Evolutionary conservation across 139 green algal species (phyloP), one percentile per base, ranked within the genome.

Genomic region (Helicosporidium sp.): DNA sequence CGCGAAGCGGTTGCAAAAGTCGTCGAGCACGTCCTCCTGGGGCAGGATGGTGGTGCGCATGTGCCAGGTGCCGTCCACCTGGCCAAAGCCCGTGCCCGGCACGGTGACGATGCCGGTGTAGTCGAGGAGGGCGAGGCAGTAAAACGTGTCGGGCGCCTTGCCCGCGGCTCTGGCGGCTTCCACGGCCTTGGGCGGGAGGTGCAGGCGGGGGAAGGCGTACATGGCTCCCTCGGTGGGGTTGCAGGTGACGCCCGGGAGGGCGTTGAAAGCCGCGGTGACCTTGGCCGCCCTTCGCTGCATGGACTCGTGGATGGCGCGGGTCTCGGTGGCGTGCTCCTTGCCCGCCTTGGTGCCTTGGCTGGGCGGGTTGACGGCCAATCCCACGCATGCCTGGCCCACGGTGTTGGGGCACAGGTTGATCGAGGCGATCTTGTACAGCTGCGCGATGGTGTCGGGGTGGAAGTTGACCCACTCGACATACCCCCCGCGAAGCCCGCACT

Each of bases 11-110:
- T 17, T n/a, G 12, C 40, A 7, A 6, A 56, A 17, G 34, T 54
- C 47, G 2, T 55, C 26, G 24, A 50, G 51, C 28, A 57, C 55
- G 51, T 88, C 77, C 73, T 93, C 83, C 12, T 64, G 64, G 0
- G 84, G 84, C 57, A 94, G 67, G 66, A 95, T 89, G 46, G 86
- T 96, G 26, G 86, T 96, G 34, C 86, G 67, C 65, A 94, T 68
- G 69, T 96, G 86, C 70, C 85, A 94, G 18, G 86, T 93, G 40
- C 71, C 80, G 45, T 64, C 43, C 65, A 68, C 57, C 58, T 89
- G 80, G 18, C 74, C 70, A 55, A 97, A 97, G 0, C 87, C 87
- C 43, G 48, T 71, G 39, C 87, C 87, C 0, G 87, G 86, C 36
- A 96, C 87, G 2, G 80, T 82, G 29, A 86, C 73, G 42, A 96